Evolutionary conservation across 164 flowering plant genomes (phyloP), one percentile per base, ranked within the genome.

Genomic region (Nelumbo lutea): DNA sequence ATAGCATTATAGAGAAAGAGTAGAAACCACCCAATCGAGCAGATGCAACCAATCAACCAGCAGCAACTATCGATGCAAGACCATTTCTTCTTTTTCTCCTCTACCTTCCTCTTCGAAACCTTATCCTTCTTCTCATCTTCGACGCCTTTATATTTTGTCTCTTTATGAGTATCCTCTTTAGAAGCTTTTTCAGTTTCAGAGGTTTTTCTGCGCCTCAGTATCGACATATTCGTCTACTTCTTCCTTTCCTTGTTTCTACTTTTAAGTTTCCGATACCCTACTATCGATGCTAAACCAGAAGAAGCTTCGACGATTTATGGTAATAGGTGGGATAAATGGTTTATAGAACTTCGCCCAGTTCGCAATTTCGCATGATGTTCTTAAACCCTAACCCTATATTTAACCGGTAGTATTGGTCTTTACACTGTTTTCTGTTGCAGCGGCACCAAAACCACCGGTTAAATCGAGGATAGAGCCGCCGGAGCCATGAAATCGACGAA

Each of bases 1-100:
- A 94, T 82, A 42, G 89, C 86, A 56, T 89, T 86, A 83, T 83
- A 94, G 3, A 87, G 76, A 71, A 83, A 88, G 42, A 79, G 72
- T 50, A 88, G 64, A 4, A 81, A 68, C 86, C 90, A 88, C 90
- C 90, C 86, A 1, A 70, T 71, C 6, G 83, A 83, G 64, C 88
- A 88, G n/a, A 85, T 64, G 59, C 72, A 76, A 3, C 90, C 90
- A 3, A 88, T 65, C 6, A 83, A 75, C 90, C 90, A 85, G 64
- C 85, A 89, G 64, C 98, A 89, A 50, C 71, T 80, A 53, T 86
- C 87, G 10, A 84, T 14, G 62, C 90, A 84, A 8, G 75, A 71
- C 82, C 85, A 83, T 47, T 61, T 72, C 50, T 10, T 55, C 67
- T 52, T 66, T 71, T 42, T 47, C 56, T 43, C 13, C 59, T 6